A percentile compares a stretch with the other conserved stretches of the same genome.
phyloP scores from a whole-genome alignment of 2,329 filamentous ascomycete species.

The Monosporascus sp. region DNA sequence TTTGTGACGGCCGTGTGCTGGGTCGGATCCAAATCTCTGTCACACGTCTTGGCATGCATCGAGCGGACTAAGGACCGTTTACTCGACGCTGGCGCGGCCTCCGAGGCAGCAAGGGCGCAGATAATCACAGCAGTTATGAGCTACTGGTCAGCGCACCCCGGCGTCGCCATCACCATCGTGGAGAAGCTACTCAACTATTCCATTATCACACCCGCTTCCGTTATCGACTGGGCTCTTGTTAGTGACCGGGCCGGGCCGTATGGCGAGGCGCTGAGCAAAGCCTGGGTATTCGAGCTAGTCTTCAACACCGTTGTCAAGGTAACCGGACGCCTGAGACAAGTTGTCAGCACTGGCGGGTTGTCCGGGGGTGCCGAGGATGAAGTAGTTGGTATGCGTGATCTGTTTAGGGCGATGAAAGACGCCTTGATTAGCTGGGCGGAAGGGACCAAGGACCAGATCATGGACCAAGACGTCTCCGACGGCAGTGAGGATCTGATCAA shows the following conservation, averaged over 20 bases:
- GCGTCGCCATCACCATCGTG: constrained; percentile 84
- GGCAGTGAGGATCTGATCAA: constrained; percentile 63
- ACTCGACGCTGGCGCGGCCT: constrained; percentile 69
- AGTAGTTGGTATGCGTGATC: constrained; percentile 65
- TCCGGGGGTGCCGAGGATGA: constrained; percentile 54
- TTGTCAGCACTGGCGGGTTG: constrained; percentile 57
- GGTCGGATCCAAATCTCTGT: constrained; percentile 91
- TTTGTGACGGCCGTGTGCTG: constrained; percentile 92
- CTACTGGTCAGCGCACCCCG: constrained; percentile 91
- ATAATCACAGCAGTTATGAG: constrained; percentile 86
- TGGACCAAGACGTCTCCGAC: constrained; percentile 49
- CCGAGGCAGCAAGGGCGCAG: constrained; percentile 72
- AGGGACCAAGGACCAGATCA: constrained; percentile 68
- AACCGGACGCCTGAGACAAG: constrained; percentile 76
- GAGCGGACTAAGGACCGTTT: constrained; percentile 90
- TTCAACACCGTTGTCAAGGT: constrained; percentile 87
- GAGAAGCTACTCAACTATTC: constrained; percentile 98
- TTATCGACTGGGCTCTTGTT: constrained; percentile 84
- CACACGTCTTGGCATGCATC: constrained; percentile 91
- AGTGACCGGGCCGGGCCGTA: constrained; percentile 46
- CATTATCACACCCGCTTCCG: constrained; percentile 78
- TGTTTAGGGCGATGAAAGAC: constrained; percentile 80
- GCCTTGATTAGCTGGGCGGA: constrained; percentile 65
- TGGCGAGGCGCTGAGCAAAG: constrained; percentile 63
- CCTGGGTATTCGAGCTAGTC: constrained; percentile 85